Evolutionary conservation across 345 rosid species (phyloP), one percentile per base, ranked within the genome.

Genomic region (Combretum micranthum): DNA sequence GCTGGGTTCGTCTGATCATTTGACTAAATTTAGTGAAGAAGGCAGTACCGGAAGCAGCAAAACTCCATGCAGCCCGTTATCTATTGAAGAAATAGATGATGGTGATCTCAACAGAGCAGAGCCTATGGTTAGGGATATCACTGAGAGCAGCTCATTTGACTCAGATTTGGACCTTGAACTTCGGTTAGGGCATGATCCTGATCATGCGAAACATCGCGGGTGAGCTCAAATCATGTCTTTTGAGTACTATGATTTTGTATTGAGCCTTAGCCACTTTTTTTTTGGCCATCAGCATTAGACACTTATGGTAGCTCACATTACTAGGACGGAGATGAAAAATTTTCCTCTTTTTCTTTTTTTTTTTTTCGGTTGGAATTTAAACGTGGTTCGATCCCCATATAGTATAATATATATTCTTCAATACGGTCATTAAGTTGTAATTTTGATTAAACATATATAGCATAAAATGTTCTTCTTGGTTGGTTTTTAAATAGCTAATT

Each of bases 91-190:
- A 17, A 25, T 50, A 52, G 69, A 17, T 12, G 53, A 55, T 58
- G 44, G 19, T 3, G 47, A 60, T 57, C 46, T 67, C 42, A 55
- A 21, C 42, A 55, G 20, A 21, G 64, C 48, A 60, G 48, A 55
- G 61, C 51, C 16, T 42, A 25, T 11, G 49, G 18, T 20, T 44
- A 52, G 53, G 65, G 57, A 47, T 19, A 19, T 19, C 19, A 17
- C 26, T 15, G 37, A 5, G 56, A 13, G 15, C 48, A 46, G 15
- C 48, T 48, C 20, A 37, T 45, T 44, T 37, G 46, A 53, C 37
- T 60, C 47, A 32, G 80, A 76, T 43, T 42, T 81, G 69, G 90
- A 84, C 68, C 82, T 84, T 50, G 90, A 84, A 77, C 87, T 84
- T 53, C 77, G 87, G 22, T 75, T 84, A 64, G 90, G 90, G 18